phyloP scores from a whole-genome alignment of 2,329 filamentous ascomycete species.

The Bipolaris oryzae region DNA sequence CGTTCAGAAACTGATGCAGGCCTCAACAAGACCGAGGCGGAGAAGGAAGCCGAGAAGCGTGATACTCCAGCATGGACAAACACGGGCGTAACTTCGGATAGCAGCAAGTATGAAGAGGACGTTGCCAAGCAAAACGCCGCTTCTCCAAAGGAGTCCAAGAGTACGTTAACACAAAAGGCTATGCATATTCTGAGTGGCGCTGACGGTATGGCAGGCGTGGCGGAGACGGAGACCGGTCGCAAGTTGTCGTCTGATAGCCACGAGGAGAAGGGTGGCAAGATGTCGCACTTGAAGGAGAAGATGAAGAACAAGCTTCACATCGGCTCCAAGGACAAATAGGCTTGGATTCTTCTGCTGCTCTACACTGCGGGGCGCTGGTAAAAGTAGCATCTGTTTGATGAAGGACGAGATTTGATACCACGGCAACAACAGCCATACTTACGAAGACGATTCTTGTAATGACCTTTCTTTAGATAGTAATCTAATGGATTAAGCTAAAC shows the following conservation, averaged over 20 bases:
- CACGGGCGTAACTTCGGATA: slow-evolving; percentile 58
- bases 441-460: slow-evolving; percentile 7
- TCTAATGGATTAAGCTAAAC: slow-evolving; percentile 7
- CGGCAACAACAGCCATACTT: slow-evolving; percentile 13
- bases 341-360: neutral
- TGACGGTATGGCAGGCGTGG: slow-evolving; percentile 55
- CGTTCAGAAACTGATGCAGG: slow-evolving; percentile 20
- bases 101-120: slow-evolving; percentile 67
- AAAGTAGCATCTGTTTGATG: slow-evolving; percentile 4
- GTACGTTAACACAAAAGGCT: slow-evolving; percentile 33
- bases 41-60: slow-evolving; percentile 31
- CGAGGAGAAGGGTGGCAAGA: slow-evolving; percentile 51
- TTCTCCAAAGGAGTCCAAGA: slow-evolving; percentile 54
- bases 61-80: slow-evolving; percentile 55
- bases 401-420: slow-evolving; percentile 34
- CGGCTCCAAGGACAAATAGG: slow-evolving; percentile 43
- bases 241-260: slow-evolving; percentile 32
- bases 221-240: slow-evolving; percentile 61
- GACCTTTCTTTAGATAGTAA: slow-evolving; percentile 8
- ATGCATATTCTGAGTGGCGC: slow-evolving; percentile 33
- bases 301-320: slow-evolving; percentile 73
- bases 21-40: slow-evolving; percentile 26
- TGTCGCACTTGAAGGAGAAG: slow-evolving; percentile 62
- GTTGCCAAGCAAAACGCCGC: slow-evolving; percentile 55
- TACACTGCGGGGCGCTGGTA: neutral